Conservation (phyloP, 2,329 filamentous ascomycete species). For the Byssothecium circinans region DNA sequence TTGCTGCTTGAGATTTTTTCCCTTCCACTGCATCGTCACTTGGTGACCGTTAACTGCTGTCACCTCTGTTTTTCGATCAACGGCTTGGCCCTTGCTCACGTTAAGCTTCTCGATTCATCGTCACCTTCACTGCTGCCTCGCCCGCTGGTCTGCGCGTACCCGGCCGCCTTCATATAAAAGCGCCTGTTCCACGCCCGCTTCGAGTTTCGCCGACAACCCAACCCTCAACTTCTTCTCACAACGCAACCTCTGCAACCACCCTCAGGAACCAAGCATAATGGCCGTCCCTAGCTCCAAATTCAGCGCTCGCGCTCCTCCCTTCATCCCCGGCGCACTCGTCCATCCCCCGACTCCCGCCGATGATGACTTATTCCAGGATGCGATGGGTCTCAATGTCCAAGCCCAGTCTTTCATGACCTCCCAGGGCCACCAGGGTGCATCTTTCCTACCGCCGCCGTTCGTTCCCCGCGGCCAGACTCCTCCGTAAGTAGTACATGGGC, state of each 20-base stretch:
- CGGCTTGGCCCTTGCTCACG: no score
- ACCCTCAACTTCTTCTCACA: no score
- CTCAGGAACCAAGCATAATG: neutral
- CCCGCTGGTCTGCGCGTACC: no score
- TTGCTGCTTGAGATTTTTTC: neutral
- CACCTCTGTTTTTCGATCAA: no score
- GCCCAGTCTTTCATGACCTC: neutral
- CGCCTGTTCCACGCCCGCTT: no score
- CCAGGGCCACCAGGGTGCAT: neutral
- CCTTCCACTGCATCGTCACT: neutral
- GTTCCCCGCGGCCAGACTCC: neutral
- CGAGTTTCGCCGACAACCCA: no score
- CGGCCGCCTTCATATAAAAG: no score
- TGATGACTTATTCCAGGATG: neutral
- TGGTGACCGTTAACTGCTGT: no score
- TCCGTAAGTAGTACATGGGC: neutral
- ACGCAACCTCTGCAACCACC: neutral
- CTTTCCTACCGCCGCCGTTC: neutral
- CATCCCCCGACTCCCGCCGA: conserved; percentile 3
- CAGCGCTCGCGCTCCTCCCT: conserved; percentile 7
- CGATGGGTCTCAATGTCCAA: neutral
- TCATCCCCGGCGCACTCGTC: conserved; percentile 1
- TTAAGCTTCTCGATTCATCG: no score
- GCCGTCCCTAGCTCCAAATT: neutral
- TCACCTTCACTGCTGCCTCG: no score